Percentiles rank a stretch among this genome's conserved stretches.
Evolutionary conservation across 2,329 filamentous ascomycete species (phyloP).

Genomic region (Aspergillus fischeri): DNA sequence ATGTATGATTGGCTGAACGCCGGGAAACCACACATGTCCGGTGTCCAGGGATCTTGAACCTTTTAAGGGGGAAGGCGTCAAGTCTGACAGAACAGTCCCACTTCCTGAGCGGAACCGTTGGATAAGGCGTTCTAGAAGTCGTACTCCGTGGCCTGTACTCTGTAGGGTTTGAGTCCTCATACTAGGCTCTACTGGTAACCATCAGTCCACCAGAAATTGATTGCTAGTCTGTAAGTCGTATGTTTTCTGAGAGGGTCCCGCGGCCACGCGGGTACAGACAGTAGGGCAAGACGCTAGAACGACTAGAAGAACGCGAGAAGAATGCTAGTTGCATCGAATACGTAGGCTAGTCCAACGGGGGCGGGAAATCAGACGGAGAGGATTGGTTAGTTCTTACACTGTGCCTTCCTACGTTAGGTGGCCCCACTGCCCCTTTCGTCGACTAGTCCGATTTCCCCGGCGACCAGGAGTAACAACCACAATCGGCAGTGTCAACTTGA

Average conservation of each 20-base stretch:
- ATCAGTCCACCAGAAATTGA: neutral
- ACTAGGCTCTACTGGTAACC: neutral
- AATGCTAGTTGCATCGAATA: constrained; percentile 14
- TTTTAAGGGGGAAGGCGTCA: neutral
- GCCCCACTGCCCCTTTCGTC: constrained; percentile 15
- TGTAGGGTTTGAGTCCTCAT: neutral
- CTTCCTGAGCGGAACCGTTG: neutral
- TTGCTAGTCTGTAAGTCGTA: neutral
- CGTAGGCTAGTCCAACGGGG: constrained; percentile 13
- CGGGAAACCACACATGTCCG: neutral
- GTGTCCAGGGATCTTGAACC: neutral
- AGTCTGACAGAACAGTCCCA: neutral
- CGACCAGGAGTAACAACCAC: constrained; percentile 10
- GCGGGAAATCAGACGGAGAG: constrained; percentile 12
- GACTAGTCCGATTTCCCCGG: constrained; percentile 12
- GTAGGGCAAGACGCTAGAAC: constrained; percentile 19
- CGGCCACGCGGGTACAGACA: constrained; percentile 6
- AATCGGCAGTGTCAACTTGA: neutral
- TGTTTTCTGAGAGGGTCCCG: neutral
- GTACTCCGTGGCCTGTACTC: neutral
- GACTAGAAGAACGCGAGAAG: constrained; percentile 18
- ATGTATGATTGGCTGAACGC: neutral
- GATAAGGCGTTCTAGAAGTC: neutral
- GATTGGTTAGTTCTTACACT: constrained; percentile 12
- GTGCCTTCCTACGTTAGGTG: neutral